Conservation (phyloP, 371 early-diverging fungal genomes). For the Amoeboaphelidium protococcarum region DNA sequence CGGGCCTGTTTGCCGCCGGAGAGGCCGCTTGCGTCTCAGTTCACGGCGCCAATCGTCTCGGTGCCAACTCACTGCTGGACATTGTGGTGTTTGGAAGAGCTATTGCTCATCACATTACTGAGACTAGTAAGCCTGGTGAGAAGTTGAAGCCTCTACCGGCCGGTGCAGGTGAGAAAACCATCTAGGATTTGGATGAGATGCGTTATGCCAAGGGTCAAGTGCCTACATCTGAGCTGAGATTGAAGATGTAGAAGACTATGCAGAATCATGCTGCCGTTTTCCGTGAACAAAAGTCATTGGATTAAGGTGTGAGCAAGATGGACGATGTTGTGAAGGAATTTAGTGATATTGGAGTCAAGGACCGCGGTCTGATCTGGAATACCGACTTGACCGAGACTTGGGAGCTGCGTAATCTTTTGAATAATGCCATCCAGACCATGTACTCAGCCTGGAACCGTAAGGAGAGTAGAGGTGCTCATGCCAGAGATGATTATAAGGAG, state of each 20-base stretch:
- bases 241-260: slow-evolving; percentile 91
- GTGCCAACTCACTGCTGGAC: slow-evolving; percentile 29
- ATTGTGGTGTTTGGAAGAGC: slow-evolving; percentile 42
- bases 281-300: slow-evolving; percentile 60
- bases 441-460: slow-evolving; percentile 79
- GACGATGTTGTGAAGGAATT: slow-evolving; percentile 50
- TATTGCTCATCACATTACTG: slow-evolving; percentile 32
- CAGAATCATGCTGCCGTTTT: slow-evolving; percentile 92
- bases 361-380: slow-evolving; percentile 93
- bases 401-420: slow-evolving; percentile 88
- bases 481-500: slow-evolving; percentile 69
- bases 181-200: slow-evolving; percentile 77
- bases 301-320: slow-evolving; percentile 22
- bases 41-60: slow-evolving; percentile 32
- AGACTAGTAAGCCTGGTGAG: slow-evolving; percentile 12
- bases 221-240: slow-evolving; percentile 62
- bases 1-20: slow-evolving; percentile 30
- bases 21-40: slow-evolving; percentile 29
- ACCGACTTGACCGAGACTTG: slow-evolving; percentile 81
- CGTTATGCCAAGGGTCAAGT: slow-evolving; percentile 48
- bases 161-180: slow-evolving; percentile 56
- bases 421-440: slow-evolving; percentile 88
- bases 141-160: slow-evolving; percentile 20
- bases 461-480: slow-evolving; percentile 93
- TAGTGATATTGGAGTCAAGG: slow-evolving; percentile 58